Percentiles rank a stretch among this genome's conserved stretches.
These are phyloP conservation scores for Neurospora sp. DNA, from an alignment of 495 filamentous ascomycete genomes.

Conservation along the genomic window DNA sequence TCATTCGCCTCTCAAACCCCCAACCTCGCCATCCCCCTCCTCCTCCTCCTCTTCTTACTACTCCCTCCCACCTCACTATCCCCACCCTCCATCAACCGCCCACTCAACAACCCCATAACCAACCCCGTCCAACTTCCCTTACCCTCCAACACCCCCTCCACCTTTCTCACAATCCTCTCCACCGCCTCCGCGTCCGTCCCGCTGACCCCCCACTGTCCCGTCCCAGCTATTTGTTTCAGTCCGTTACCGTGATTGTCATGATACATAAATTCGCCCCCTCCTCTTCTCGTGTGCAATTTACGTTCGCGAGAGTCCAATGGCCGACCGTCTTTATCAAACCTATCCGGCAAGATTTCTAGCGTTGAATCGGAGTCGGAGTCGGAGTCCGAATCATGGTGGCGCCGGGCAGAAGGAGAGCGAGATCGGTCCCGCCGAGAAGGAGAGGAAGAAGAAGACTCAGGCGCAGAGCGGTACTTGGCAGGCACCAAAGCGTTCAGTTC, in stretches of 20 bases:
- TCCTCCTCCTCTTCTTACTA: conserved; percentile 1
- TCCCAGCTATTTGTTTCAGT: not conserved
- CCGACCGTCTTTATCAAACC: conserved; percentile 54
- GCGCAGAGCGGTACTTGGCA: conserved; percentile 27
- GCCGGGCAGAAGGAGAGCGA: conserved; percentile 6
- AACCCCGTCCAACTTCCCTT: conserved; percentile 17
- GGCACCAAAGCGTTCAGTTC: conserved; percentile 7
- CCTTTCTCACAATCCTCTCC: conserved; percentile 19
- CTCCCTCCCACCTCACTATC: not conserved
- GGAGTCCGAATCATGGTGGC: conserved; percentile 19
- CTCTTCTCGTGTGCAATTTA: conserved; percentile 7
- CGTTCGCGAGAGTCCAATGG: conserved; percentile 22
- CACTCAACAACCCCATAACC: conserved; percentile 17
- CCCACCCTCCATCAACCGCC: conserved; percentile 14
- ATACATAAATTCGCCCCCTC: conserved; percentile 23
- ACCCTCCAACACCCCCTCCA: conserved; percentile 26
- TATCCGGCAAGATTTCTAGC: conserved; percentile 45
- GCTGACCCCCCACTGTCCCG: conserved; percentile 17
- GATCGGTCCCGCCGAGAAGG: conserved; percentile 4
- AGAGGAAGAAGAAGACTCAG: conserved; percentile 8
- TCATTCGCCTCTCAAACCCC: not conserved
- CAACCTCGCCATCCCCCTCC: not conserved
- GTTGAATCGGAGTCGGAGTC: conserved; percentile 24
- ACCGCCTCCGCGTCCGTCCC: conserved; percentile 25
- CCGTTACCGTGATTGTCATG: conserved; percentile 4